Evolutionary conservation across 345 rosid genomes (phyloP).

Genomic region (Eutrema japonicum): DNA sequence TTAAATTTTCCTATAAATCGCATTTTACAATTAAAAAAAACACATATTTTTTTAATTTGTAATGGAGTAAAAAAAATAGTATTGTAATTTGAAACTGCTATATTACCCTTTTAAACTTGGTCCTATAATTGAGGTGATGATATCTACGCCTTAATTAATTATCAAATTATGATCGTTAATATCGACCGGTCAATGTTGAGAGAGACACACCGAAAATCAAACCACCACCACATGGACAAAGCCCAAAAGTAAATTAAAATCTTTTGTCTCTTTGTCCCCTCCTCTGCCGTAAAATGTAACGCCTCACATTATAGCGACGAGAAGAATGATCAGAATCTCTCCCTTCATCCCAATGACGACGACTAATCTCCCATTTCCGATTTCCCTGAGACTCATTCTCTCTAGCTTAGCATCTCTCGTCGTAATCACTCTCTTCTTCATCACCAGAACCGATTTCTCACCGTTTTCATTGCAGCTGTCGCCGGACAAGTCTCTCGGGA

Average conservation of each 20-base stretch:
- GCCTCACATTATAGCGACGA: background rate
- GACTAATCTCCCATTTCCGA: slow-evolving; percentile 26
- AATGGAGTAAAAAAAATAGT: background rate
- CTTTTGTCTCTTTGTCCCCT: slow-evolving; percentile 34
- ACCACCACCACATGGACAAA: slow-evolving; percentile 18
- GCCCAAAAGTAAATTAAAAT: background rate
- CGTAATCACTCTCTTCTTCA: slow-evolving; percentile 44
- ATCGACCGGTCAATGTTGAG: slow-evolving; percentile 17
- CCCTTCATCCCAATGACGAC: slow-evolving; percentile 26
- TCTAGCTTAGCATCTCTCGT: slow-evolving; percentile 33
- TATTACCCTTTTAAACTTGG: background rate
- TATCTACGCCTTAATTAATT: background rate
- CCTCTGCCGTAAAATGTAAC: slow-evolving; percentile 4
- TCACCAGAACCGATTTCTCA: slow-evolving; percentile 52
- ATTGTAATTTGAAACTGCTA: background rate
- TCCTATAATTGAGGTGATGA: slow-evolving; percentile 11
- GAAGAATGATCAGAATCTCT: slow-evolving; percentile 22
- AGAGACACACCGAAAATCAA: slow-evolving; percentile 1
- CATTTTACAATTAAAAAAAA: too few relatives aligned
- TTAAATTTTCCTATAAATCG: background rate
- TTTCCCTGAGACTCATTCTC: slow-evolving; percentile 28
- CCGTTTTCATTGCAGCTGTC: slow-evolving; percentile 39
- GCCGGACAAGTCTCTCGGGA: slow-evolving; percentile 13
- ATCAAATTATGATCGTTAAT: background rate
- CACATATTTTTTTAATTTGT: too few relatives aligned